Conservation (phyloP, 1,139 yeast genomes). For the Nakaseomyces delphensis region DNA sequence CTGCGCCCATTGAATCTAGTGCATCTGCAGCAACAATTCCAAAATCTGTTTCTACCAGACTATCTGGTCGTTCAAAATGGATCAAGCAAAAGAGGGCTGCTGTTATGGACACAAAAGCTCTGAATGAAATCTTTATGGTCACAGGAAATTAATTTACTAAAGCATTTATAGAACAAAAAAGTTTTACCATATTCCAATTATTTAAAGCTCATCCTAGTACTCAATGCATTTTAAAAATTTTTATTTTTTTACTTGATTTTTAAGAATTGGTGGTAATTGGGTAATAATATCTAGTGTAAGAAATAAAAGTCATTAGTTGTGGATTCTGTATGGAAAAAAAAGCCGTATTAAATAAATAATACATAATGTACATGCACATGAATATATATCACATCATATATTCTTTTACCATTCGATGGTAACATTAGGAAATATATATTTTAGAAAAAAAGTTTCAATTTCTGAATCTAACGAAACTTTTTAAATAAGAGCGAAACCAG, state of each 20-base stretch:
- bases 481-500: conserved; percentile 50
- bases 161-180: conserved; percentile 7
- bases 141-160: conserved; percentile 33
- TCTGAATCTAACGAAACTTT: background rate
- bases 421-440: conserved; percentile 4
- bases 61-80: conserved; percentile 77
- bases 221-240: background rate
- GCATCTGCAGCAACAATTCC: conserved; percentile 24
- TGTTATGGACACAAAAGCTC: conserved; percentile 77
- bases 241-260: background rate
- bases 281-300: background rate
- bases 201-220: too few species aligned
- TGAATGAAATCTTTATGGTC: conserved; percentile 89
- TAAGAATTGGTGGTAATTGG: background rate
- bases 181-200: background rate
- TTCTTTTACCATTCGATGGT: conserved; percentile 1
- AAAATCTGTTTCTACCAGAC: conserved; percentile 47
- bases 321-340: background rate
- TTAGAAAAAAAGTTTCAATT: background rate
- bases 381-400: background rate
- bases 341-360: background rate
- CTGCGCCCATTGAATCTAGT: conserved; percentile 13
- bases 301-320: conserved; percentile 1
- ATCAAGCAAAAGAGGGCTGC: conserved; percentile 86
- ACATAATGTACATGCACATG: conserved; percentile 5